phyloP scores from a whole-genome alignment of 2,329 filamentous ascomycete species.

The Neonectria magnoliae region DNA sequence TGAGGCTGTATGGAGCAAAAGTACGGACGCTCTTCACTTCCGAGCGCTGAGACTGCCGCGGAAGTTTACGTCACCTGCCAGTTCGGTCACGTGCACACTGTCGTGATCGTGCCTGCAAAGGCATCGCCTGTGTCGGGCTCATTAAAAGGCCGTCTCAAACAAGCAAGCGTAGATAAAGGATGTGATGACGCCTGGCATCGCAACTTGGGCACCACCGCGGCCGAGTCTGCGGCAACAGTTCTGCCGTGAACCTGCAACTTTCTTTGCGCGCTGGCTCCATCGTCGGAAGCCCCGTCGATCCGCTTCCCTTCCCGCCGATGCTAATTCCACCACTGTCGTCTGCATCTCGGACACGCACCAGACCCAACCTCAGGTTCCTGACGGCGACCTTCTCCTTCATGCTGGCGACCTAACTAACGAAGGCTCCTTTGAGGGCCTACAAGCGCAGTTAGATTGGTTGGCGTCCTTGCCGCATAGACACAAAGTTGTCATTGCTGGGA shows the following conservation, averaged over 20 bases:
- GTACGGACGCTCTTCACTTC: too few species aligned
- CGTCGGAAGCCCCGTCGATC: background rate
- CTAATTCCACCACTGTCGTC: background rate
- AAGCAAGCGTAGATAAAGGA: too few species aligned
- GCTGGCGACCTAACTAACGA: slow-evolving; percentile 24
- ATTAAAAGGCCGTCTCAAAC: too few species aligned
- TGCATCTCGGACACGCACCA: slow-evolving; percentile 28
- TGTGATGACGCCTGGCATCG: background rate
- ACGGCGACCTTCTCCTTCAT: slow-evolving; percentile 25
- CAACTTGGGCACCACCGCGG: slow-evolving; percentile 1
- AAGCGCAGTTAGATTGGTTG: slow-evolving; percentile 23
- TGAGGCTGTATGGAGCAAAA: too few species aligned
- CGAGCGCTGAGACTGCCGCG: too few species aligned
- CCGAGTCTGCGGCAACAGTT: slow-evolving; percentile 18
- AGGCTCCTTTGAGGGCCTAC: slow-evolving; percentile 21
- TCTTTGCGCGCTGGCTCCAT: slow-evolving; percentile 19
- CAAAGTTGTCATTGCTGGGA: slow-evolving; percentile 24
- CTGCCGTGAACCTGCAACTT: slow-evolving; percentile 5
- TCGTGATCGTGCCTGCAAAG: too few species aligned
- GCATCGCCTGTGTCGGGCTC: too few species aligned
- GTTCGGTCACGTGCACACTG: too few species aligned
- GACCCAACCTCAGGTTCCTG: slow-evolving; percentile 19
- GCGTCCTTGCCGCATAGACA: slow-evolving; percentile 6
- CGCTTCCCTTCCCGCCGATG: background rate
- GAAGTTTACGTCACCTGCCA: too few species aligned